A percentile compares a stretch with the other conserved stretches of the same genome.
These are phyloP conservation scores for Lathyrus tuberosus DNA, from an alignment of 306 rosid species.

Conservation along the genomic window DNA sequence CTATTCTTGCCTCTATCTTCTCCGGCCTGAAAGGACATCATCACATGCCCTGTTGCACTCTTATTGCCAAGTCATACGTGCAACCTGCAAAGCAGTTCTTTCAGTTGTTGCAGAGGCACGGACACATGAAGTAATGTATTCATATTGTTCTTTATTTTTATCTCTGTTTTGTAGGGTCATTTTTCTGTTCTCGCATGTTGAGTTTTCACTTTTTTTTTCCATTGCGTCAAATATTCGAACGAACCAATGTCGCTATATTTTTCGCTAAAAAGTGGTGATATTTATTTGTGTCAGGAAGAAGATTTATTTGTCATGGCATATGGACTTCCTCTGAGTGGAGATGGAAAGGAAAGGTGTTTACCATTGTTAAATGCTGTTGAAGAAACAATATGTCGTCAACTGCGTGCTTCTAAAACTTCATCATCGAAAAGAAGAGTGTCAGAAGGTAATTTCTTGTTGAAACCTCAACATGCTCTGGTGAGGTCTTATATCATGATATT, in stretches of 20 bases:
- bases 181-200: constrained; percentile 10
- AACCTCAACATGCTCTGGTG: constrained; percentile 23
- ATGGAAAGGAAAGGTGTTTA: constrained; percentile 87
- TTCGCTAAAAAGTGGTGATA: constrained; percentile 31
- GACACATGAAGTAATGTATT: constrained; percentile 99
- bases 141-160: constrained; percentile 51
- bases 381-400: constrained; percentile 85
- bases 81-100: constrained; percentile 83
- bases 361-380: constrained; percentile 87
- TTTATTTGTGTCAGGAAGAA: constrained; percentile 79
- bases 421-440: constrained; percentile 60
- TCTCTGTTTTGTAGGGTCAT: constrained; percentile 3
- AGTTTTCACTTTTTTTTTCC: background rate
- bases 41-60: constrained; percentile 84
- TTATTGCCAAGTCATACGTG: constrained; percentile 77
- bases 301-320: constrained; percentile 87
- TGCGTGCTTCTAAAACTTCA: constrained; percentile 86
- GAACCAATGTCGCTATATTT: constrained; percentile 23
- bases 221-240: constrained; percentile 20
- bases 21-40: constrained; percentile 82
- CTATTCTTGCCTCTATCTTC: constrained; percentile 95
- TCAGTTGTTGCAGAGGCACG: constrained; percentile 88
- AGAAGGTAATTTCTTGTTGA: constrained; percentile 62
- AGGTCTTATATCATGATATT: constrained; percentile 17
- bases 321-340: constrained; percentile 89